Evolutionary conservation across 768 basidiomycete genomes (phyloP).

Genomic region (Amanita phalloides): DNA sequence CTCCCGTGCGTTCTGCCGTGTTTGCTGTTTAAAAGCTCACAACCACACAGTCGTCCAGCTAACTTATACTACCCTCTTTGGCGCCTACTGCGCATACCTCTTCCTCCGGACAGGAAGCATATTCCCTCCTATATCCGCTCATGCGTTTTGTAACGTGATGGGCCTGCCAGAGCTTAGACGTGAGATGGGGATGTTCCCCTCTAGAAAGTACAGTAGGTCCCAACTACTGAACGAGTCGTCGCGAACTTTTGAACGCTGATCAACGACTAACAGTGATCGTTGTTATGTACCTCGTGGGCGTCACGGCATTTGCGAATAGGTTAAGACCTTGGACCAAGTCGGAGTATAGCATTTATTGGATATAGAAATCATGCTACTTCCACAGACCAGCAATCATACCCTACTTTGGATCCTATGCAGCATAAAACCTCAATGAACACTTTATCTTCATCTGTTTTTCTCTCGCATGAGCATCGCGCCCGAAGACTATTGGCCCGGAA

Average conservation of each 20-base stretch:
- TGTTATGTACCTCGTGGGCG: background rate
- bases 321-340: conserved; percentile 4
- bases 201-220: conserved; percentile 38
- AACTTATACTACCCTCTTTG: conserved; percentile 86
- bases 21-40: background rate
- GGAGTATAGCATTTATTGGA: background rate
- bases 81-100: conserved; percentile 77
- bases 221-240: background rate
- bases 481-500: too few species aligned
- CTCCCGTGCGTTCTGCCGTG: conserved; percentile 32
- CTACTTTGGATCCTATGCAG: too few species aligned
- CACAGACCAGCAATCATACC: too few species aligned
- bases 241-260: background rate
- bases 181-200: conserved; percentile 46
- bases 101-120: conserved; percentile 83
- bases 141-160: conserved; percentile 93
- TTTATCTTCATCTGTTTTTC: too few species aligned
- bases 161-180: conserved; percentile 63
- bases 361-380: background rate
- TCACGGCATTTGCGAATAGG: background rate
- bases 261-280: background rate
- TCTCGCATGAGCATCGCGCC: too few species aligned
- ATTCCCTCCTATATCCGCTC: conserved; percentile 65
- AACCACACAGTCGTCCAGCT: conserved; percentile 66
- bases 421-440: too few species aligned